Conservation (phyloP, 176 grass and related monocot species). For the Thinopyrum elongatum region DNA sequence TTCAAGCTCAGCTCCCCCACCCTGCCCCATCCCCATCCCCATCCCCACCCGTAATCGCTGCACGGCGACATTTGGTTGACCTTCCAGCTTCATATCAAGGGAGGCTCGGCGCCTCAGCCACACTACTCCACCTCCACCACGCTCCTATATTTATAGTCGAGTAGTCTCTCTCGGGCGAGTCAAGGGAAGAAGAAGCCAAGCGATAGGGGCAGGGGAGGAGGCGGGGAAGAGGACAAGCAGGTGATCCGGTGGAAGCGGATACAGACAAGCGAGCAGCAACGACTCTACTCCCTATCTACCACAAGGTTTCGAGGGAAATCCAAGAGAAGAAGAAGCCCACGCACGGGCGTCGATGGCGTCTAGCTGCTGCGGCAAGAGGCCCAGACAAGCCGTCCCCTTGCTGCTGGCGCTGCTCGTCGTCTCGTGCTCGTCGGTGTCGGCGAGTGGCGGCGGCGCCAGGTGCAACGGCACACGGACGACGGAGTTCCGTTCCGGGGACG, state of each 20-base stretch:
- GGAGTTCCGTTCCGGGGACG: constrained; percentile 12
- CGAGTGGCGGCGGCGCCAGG: background rate
- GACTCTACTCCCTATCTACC: background rate
- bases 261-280: background rate
- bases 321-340: background rate
- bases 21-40: background rate
- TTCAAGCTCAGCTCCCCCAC: background rate
- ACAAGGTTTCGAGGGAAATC: background rate
- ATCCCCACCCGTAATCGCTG: background rate
- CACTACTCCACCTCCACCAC: no score
- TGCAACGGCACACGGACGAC: background rate
- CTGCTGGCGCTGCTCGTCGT: constrained; percentile 6
- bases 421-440: background rate
- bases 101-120: no score
- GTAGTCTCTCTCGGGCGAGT: no score
- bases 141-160: no score
- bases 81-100: background rate
- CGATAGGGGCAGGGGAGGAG: background rate
- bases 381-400: constrained; percentile 12
- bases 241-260: background rate
- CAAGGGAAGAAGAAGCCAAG: background rate
- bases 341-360: constrained; percentile 1
- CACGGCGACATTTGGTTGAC: constrained; percentile 19
- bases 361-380: constrained; percentile 13
- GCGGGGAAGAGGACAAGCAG: constrained; percentile 11